Conservation (phyloP, 2,329 filamentous ascomycete genomes). For the Cadophora gregata region DNA sequence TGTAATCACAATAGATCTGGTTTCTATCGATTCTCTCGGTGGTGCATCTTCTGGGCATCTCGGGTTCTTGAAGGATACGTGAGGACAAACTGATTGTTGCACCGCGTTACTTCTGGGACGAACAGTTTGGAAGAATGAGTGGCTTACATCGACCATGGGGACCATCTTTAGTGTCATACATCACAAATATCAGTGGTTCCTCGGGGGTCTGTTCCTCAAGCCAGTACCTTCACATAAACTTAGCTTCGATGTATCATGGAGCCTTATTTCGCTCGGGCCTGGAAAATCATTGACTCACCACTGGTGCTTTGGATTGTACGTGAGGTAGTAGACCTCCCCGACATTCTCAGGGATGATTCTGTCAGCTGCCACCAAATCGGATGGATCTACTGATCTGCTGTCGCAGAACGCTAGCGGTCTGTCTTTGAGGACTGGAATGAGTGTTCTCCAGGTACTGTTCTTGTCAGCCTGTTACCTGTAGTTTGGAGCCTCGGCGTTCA, state of each 20-base stretch:
- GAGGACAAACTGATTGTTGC: constrained; percentile 28
- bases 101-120: not conserved
- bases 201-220: constrained; percentile 33
- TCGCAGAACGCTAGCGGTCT: constrained; percentile 37
- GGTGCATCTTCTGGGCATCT: constrained; percentile 20
- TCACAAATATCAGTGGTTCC: constrained; percentile 38
- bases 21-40: constrained; percentile 29
- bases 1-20: constrained; percentile 33
- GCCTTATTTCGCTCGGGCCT: too few relatives aligned
- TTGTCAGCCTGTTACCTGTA: too few relatives aligned
- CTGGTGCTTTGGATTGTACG: constrained; percentile 35
- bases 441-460: constrained; percentile 38
- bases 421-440: constrained; percentile 38
- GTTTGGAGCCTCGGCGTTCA: not conserved
- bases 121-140: not conserved
- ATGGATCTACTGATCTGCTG: constrained; percentile 28
- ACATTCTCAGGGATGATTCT: constrained; percentile 36
- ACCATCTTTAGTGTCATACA: constrained; percentile 36
- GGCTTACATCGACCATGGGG: constrained; percentile 33
- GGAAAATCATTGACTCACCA: constrained; percentile 24
- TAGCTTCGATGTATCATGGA: not conserved
- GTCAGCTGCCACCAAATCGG: constrained; percentile 38
- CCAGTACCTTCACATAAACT: constrained; percentile 34
- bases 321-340: constrained; percentile 41
- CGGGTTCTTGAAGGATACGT: constrained; percentile 34